phyloP scores from a whole-genome alignment of 1,284 basidiomycete species.

The Ceratobasidium sp. region DNA sequence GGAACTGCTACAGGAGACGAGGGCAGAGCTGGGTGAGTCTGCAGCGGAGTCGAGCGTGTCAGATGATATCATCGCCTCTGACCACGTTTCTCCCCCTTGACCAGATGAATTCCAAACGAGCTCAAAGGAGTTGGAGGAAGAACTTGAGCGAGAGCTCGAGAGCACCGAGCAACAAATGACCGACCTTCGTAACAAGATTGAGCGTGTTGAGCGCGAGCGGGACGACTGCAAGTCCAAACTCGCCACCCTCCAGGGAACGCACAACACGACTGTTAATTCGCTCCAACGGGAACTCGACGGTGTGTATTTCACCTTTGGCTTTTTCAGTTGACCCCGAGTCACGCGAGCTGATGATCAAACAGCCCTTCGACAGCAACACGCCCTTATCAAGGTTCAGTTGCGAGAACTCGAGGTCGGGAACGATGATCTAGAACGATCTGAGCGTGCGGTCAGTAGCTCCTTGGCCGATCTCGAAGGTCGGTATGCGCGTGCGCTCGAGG shows the following conservation, averaged over 20 bases:
- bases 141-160: slow-evolving; percentile 87
- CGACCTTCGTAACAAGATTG: slow-evolving; percentile 78
- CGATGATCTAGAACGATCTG: slow-evolving; percentile 91
- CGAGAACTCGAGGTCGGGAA: slow-evolving; percentile 95
- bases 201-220: slow-evolving; percentile 77
- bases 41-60: slow-evolving; percentile 44
- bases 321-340: slow-evolving; percentile 26
- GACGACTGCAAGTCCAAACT: slow-evolving; percentile 96
- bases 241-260: slow-evolving; percentile 85
- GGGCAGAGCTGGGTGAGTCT: slow-evolving; percentile 66
- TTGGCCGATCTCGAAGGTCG: slow-evolving; percentile 90
- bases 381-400: slow-evolving; percentile 79
- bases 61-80: slow-evolving; percentile 38
- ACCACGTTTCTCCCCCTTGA: neutral
- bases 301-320: neutral
- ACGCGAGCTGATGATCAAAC: slow-evolving; percentile 35
- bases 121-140: slow-evolving; percentile 92
- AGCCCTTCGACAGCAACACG: slow-evolving; percentile 77
- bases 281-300: slow-evolving; percentile 86
- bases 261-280: slow-evolving; percentile 86
- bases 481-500: slow-evolving; percentile 91
- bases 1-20: slow-evolving; percentile 85
- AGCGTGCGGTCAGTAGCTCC: slow-evolving; percentile 81
- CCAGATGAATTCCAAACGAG: slow-evolving; percentile 86
- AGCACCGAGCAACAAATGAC: slow-evolving; percentile 86